phyloP scores from a whole-genome alignment of 2,329 filamentous ascomycete genomes.

The Amesomyces nigricolor region DNA sequence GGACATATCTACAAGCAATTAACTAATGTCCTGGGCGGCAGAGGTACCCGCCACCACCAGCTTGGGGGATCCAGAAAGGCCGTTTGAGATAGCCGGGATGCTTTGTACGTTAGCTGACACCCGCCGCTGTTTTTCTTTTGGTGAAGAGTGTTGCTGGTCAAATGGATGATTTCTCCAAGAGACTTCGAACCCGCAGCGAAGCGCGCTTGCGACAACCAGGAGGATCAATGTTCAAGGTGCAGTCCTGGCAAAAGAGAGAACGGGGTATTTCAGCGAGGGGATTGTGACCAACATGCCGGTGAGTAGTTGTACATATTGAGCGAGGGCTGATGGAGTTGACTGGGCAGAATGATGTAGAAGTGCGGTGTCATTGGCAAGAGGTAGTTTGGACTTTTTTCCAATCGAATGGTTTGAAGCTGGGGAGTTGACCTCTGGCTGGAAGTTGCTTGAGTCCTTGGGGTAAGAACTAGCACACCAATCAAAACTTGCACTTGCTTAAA shows the following conservation, averaged over 20 bases:
- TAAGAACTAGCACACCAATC: no score
- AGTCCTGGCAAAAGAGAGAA: slow-evolving; percentile 36
- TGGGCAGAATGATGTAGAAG: slow-evolving; percentile 37
- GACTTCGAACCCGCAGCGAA: slow-evolving; percentile 40
- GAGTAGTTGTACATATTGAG: slow-evolving; percentile 23
- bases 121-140: background rate
- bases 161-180: background rate
- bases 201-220: slow-evolving; percentile 45
- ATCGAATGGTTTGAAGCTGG: no score
- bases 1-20: slow-evolving; percentile 39
- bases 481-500: no score
- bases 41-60: slow-evolving; percentile 36
- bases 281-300: slow-evolving; percentile 45
- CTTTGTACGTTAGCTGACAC: slow-evolving; percentile 34
- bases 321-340: background rate
- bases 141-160: background rate
- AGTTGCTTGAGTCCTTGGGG: background rate
- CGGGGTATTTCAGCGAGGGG: slow-evolving; percentile 32
- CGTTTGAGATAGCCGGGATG: slow-evolving; percentile 40
- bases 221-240: slow-evolving; percentile 38
- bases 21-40: slow-evolving; percentile 36
- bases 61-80: slow-evolving; percentile 36
- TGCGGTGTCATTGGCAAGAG: slow-evolving; percentile 28
- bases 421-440: background rate
- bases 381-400: background rate